These are phyloP conservation scores for Citrus inodora DNA, from an alignment of 345 rosid species.

Conservation along the genomic window DNA sequence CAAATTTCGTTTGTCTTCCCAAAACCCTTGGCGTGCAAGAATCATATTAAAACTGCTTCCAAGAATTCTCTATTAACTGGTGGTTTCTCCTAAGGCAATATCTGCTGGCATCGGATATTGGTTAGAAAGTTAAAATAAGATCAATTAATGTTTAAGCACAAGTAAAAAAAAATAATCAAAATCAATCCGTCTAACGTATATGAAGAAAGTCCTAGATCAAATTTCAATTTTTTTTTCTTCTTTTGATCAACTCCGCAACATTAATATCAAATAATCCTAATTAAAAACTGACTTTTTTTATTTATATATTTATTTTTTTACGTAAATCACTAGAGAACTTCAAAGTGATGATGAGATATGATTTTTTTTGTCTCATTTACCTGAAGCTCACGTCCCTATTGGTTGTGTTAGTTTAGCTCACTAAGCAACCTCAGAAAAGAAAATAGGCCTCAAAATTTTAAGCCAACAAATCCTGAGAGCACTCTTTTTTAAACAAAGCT, in stretches of 20 bases:
- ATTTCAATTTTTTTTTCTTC: neutral
- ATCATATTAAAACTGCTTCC: neutral
- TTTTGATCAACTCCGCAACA: neutral
- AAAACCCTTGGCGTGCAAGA: conserved; percentile 21
- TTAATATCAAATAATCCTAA: too few relatives aligned
- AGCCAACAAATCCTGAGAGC: conserved; percentile 6
- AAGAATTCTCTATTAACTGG: neutral
- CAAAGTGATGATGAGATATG: neutral
- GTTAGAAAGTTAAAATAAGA: neutral
- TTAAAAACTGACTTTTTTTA: neutral
- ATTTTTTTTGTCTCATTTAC: neutral
- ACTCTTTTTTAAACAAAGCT: too few relatives aligned
- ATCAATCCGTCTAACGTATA: too few relatives aligned
- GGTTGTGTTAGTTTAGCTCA: neutral
- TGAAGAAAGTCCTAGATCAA: neutral
- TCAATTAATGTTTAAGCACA: neutral
- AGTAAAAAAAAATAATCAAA: too few relatives aligned
- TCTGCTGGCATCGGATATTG: neutral
- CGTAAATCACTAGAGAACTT: neutral
- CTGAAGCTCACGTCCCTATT: neutral
- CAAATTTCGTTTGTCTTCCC: conserved; percentile 9
- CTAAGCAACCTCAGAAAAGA: neutral
- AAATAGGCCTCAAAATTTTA: neutral
- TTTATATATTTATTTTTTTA: neutral
- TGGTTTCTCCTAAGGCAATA: neutral